These are phyloP conservation scores for Russula compacta DNA, from an alignment of 768 basidiomycete genomes.

Conservation along the genomic window DNA sequence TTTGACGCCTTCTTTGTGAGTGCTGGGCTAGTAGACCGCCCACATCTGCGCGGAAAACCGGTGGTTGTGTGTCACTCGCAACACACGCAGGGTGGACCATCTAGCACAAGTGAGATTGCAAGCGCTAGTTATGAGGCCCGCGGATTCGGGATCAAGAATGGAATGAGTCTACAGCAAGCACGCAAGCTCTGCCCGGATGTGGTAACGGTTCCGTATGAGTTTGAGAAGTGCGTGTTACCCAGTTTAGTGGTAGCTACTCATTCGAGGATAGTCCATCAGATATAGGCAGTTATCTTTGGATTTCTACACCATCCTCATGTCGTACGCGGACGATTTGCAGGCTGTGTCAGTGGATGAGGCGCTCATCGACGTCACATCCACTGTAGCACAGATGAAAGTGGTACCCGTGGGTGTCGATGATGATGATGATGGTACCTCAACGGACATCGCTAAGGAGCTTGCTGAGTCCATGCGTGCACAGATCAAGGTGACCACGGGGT, in stretches of 20 bases:
- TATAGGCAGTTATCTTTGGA: slow-evolving; percentile 77
- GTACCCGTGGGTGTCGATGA: slow-evolving; percentile 21
- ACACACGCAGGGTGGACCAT: slow-evolving; percentile 55
- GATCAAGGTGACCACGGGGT: slow-evolving; percentile 69
- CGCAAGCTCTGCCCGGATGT: slow-evolving; percentile 65
- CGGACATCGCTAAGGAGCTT: slow-evolving; percentile 63
- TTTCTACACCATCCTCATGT: slow-evolving; percentile 91
- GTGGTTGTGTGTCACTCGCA: slow-evolving; percentile 96
- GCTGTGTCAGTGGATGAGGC: slow-evolving; percentile 97
- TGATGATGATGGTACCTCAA: slow-evolving; percentile 23
- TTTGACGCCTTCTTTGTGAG: slow-evolving; percentile 98
- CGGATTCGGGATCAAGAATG: slow-evolving; percentile 78
- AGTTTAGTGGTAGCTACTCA: not conserved
- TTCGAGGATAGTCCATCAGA: slow-evolving; percentile 32
- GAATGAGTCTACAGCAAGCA: slow-evolving; percentile 88
- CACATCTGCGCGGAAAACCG: slow-evolving; percentile 78
- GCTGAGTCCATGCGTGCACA: slow-evolving; percentile 76
- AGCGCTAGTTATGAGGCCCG: slow-evolving; percentile 93
- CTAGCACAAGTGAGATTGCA: slow-evolving; percentile 91
- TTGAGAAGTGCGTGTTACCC: slow-evolving; percentile 50
- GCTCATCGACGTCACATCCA: slow-evolving; percentile 74
- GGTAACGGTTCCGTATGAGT: slow-evolving; percentile 86
- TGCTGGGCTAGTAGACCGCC: slow-evolving; percentile 72
- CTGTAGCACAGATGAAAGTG: slow-evolving; percentile 34
- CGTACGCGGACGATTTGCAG: slow-evolving; percentile 82